Evolutionary conservation across 371 early-diverging fungal species (phyloP).

Genomic region (Scutellospora calospora): DNA sequence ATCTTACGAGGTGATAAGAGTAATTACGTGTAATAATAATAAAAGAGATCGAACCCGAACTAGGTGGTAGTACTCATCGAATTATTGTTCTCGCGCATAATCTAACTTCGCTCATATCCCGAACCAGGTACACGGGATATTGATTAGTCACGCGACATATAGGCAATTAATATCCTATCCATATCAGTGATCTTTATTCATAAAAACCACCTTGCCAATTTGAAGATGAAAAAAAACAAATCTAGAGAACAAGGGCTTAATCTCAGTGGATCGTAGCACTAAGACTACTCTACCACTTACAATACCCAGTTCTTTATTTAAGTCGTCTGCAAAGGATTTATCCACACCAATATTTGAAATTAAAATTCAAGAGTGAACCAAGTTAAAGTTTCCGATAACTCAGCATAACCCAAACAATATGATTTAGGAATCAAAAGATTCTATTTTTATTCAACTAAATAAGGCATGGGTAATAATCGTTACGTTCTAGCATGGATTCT

Average conservation of each 20-base stretch:
- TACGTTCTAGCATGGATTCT: slow-evolving; percentile 44
- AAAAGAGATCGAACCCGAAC: too few species aligned
- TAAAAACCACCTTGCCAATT: slow-evolving; percentile 13
- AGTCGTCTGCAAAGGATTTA: slow-evolving; percentile 45
- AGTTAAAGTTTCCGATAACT: not conserved
- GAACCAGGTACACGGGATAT: too few species aligned
- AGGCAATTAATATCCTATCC: too few species aligned
- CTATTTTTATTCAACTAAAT: slow-evolving; percentile 38
- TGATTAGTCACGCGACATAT: too few species aligned
- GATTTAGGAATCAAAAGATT: not conserved
- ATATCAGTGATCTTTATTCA: too few species aligned
- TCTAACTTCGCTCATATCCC: too few species aligned
- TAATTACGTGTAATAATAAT: too few species aligned
- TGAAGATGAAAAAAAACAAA: slow-evolving; percentile 1
- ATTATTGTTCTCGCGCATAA: too few species aligned
- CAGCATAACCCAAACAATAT: slow-evolving; percentile 3
- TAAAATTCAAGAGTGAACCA: slow-evolving; percentile 5
- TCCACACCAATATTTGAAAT: slow-evolving; percentile 37
- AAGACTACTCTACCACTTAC: slow-evolving; percentile 43
- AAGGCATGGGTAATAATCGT: not conserved
- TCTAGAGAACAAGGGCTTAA: slow-evolving; percentile 37
- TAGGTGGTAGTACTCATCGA: too few species aligned
- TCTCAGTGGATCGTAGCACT: slow-evolving; percentile 41
- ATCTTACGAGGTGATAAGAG: too few species aligned
- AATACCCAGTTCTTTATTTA: slow-evolving; percentile 39